Conservation (phyloP, 2,329 filamentous ascomycete genomes). For the Diaporthe citriasiana region DNA sequence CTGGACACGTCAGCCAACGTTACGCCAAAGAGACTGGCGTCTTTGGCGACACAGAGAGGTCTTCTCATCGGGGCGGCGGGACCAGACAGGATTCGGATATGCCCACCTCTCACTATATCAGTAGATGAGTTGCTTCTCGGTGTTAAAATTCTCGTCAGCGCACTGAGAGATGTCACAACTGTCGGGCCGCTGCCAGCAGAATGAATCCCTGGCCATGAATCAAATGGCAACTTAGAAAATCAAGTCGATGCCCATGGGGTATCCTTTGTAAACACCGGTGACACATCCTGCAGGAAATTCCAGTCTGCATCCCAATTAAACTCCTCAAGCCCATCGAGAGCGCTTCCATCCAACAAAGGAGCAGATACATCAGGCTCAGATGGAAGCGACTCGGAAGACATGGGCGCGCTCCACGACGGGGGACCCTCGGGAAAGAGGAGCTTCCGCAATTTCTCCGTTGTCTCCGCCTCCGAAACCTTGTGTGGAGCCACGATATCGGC, state of each 20-base stretch:
- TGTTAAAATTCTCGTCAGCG: neutral
- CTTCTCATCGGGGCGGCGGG: slow-evolving; percentile 25
- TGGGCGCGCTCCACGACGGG: slow-evolving; percentile 9
- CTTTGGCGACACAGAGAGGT: slow-evolving; percentile 12
- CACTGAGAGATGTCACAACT: slow-evolving; percentile 9
- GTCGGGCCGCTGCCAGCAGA: neutral
- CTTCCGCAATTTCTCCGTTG: slow-evolving; percentile 29
- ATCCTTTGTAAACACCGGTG: neutral
- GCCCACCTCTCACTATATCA: slow-evolving; percentile 22
- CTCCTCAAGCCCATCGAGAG: slow-evolving; percentile 17
- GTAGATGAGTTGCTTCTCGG: slow-evolving; percentile 2
- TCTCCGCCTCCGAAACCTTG: slow-evolving; percentile 16
- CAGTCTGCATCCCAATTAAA: slow-evolving; percentile 35
- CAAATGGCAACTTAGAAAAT: neutral
- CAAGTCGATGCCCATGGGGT: slow-evolving; percentile 14
- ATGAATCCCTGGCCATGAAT: neutral
- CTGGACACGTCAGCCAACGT: slow-evolving; percentile 9
- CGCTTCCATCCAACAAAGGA: neutral
- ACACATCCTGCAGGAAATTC: slow-evolving; percentile 35
- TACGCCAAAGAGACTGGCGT: slow-evolving; percentile 5
- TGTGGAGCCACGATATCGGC: neutral
- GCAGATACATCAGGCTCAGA: slow-evolving; percentile 4
- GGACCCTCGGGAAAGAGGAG: slow-evolving; percentile 33
- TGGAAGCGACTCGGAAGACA: slow-evolving; percentile 6
- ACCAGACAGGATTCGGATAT: slow-evolving; percentile 15